Evolutionary conservation across 257 asterid genomes (phyloP), one percentile per base, ranked within the genome.

Genomic region (Salvia rosmarinus): DNA sequence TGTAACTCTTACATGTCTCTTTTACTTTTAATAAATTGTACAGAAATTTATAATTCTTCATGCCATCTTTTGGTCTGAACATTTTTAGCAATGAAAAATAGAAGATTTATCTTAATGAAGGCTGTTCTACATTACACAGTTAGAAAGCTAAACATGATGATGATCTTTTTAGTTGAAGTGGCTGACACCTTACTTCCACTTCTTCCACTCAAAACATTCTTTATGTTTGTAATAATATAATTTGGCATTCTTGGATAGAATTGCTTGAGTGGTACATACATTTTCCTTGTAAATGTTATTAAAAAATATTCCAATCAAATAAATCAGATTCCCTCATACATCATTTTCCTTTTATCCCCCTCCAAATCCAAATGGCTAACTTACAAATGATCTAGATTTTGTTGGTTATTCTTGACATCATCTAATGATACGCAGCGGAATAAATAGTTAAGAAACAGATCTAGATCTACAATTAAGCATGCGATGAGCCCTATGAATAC

Each of bases 131-230:
- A n/a, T n/a, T n/a, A n/a, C n/a, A n/a, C n/a, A n/a, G 54, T 61
- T 34, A 52, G 30, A 61, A 61, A 19, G 51, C 54, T 47, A 14
- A 39, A 40, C 3, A 46, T 55, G 28, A 65, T 77, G 28, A 44
- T 46, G 21, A 32, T 70, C 17, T 73, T 73, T 74, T 75, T 70
- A 40, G 74, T 19, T 46, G 0, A 14, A 58, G 83, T 79, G 83
- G 67, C 63, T 40, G 37, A 79, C 83, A 79, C 77, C 80, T 75
- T 19, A 79, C 65, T 5, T 50, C 80, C 80, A 79, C 77, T 79
- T 79, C 68, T 70, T 79, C 80, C 83, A 74, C 82, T 74, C 63
- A 66, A 21, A 34, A 39, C 70, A 23, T 65, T 57, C 44, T 72
- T 78, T 40, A 67, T 32, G 20, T 73, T 66, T 28, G 59, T 39